These are phyloP conservation scores for Pichia paraexigua DNA, from an alignment of 805 yeast species.

Conservation along the genomic window DNA sequence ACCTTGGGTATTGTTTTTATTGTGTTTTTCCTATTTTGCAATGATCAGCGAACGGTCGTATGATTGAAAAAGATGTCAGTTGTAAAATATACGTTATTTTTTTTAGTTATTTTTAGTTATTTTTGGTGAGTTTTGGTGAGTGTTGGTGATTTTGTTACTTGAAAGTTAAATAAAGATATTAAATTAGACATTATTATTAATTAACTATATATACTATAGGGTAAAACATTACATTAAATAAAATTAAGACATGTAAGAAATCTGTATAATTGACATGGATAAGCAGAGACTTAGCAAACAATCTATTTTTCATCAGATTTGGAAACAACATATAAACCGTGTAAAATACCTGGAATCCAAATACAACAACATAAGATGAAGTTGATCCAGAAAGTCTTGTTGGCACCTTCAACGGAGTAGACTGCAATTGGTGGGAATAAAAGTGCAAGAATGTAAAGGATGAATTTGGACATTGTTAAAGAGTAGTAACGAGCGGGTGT, in stretches of 20 bases:
- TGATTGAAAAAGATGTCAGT: too few relatives aligned
- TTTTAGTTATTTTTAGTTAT: too few relatives aligned
- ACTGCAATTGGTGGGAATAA: constrained; percentile 72
- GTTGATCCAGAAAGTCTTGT: constrained; percentile 53
- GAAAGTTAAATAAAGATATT: background rate
- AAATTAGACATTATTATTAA: background rate
- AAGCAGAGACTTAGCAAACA: background rate
- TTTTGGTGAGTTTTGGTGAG: too few relatives aligned
- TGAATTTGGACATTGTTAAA: constrained; percentile 8
- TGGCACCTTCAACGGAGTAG: constrained; percentile 53
- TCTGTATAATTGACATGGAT: background rate
- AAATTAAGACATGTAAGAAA: background rate
- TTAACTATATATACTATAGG: background rate
- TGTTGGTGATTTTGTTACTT: too few relatives aligned
- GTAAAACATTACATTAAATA: background rate
- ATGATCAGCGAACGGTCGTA: background rate
- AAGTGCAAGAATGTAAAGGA: constrained; percentile 30
- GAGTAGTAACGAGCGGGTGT: too few relatives aligned
- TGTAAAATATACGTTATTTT: too few relatives aligned
- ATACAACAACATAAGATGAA: constrained; percentile 49
- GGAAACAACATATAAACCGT: constrained; percentile 56
- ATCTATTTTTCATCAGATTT: constrained; percentile 5
- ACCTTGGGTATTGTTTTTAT: too few relatives aligned
- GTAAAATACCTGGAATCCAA: constrained; percentile 76
- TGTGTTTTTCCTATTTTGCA: too few relatives aligned